Percentiles rank a stretch among this genome's conserved stretches.
Conservation (phyloP, 495 filamentous ascomycete species). For the Aspergillus sclerotiicarbonarius region DNA sequence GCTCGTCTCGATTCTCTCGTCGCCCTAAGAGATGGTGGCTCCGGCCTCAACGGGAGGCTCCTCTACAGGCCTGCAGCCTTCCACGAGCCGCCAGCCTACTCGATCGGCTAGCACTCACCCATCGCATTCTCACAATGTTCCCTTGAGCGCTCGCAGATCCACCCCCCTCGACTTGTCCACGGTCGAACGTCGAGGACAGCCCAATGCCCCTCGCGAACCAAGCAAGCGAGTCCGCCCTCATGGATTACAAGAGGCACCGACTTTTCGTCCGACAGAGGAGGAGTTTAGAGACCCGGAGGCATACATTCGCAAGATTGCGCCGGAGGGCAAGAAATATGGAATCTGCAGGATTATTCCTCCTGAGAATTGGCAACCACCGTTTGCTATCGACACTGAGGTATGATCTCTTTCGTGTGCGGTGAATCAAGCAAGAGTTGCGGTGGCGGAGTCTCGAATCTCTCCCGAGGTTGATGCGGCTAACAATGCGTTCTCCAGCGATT, state of each 20-base stretch:
- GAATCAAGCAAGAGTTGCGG: neutral
- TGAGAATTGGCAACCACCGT: conserved; percentile 87
- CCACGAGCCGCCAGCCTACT: conserved; percentile 38
- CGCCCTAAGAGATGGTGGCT: conserved; percentile 47
- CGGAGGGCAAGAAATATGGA: conserved; percentile 81
- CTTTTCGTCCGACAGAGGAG: conserved; percentile 84
- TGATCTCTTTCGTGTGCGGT: conserved; percentile 23
- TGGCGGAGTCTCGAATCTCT: neutral
- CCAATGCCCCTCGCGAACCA: conserved; percentile 70
- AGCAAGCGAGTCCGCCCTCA: conserved; percentile 75
- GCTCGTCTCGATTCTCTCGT: conserved; percentile 16
- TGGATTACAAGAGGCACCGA: conserved; percentile 85
- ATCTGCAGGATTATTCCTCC: conserved; percentile 95
- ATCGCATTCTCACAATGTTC: conserved; percentile 55
- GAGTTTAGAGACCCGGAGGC: conserved; percentile 92
- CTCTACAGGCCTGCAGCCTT: conserved; percentile 38
- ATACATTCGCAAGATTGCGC: conserved; percentile 86
- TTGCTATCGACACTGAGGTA: conserved; percentile 97
- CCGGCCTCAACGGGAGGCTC: conserved; percentile 49
- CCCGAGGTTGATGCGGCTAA: conserved; percentile 11
- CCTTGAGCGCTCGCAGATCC: conserved; percentile 68
- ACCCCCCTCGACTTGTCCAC: conserved; percentile 79
- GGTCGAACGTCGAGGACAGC: conserved; percentile 85
- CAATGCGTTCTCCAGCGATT: conserved; percentile 62
- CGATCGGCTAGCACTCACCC: conserved; percentile 43